Conservation (phyloP, 805 yeast species). For the Starmerella vitae region DNA sequence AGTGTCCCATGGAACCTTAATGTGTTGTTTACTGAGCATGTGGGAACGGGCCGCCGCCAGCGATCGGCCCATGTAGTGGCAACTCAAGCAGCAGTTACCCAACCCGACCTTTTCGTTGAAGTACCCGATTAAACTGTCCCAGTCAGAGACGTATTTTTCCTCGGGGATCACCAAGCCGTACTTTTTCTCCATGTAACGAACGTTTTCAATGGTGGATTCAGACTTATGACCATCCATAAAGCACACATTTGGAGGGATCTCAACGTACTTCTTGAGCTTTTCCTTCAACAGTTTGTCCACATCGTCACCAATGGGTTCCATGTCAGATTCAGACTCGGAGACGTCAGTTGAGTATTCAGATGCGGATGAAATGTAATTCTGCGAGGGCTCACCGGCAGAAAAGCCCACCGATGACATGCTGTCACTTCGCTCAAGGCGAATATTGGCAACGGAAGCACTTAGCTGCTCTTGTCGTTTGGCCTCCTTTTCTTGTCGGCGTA, state of each 20-base stretch:
- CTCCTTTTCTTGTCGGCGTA: conserved; percentile 25
- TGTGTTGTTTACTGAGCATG: conserved; percentile 72
- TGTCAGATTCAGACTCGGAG: conserved; percentile 14
- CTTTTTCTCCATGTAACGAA: conserved; percentile 59
- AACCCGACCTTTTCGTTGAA: conserved; percentile 68
- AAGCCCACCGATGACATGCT: conserved; percentile 10
- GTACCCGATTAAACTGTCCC: conserved; percentile 58
- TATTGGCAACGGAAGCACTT: conserved; percentile 2
- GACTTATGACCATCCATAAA: conserved; percentile 37
- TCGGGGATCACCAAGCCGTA: conserved; percentile 91
- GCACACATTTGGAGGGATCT: conserved; percentile 28
- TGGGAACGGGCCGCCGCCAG: conserved; percentile 83
- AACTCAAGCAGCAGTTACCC: conserved; percentile 72
- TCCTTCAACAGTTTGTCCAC: conserved; percentile 22
- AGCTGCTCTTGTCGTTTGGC: conserved; percentile 10
- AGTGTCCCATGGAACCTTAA: conserved; percentile 75
- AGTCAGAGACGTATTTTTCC: conserved; percentile 48
- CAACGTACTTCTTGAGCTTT: conserved; percentile 19
- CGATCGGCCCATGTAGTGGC: conserved; percentile 72
- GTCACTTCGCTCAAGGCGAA: conserved; percentile 2
- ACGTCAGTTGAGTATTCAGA: conserved; percentile 7
- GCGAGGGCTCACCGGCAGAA: conserved; percentile 16
- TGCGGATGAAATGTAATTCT: conserved; percentile 7
- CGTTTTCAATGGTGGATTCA: conserved; percentile 42
- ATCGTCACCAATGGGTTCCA: conserved; percentile 11